Conservation (phyloP, 306 rosid genomes). For the Rubus idaeus region DNA sequence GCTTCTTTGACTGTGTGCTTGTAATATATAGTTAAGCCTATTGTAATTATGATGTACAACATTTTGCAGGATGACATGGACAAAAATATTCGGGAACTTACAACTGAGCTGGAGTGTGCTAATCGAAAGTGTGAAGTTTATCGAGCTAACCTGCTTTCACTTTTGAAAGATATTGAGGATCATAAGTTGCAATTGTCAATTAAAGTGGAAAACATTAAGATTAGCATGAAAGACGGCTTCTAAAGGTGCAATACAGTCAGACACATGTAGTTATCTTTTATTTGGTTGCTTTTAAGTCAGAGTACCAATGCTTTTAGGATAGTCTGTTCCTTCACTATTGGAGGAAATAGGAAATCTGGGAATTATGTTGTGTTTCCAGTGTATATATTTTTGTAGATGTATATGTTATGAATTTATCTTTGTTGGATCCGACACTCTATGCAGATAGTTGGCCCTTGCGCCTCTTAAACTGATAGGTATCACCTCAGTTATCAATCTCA, state of each 20-base stretch:
- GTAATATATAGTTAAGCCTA: background rate
- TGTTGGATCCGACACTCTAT: background rate
- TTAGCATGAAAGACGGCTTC: conserved; percentile 83
- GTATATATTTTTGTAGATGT: conserved; percentile 11
- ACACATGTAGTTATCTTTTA: conserved; percentile 25
- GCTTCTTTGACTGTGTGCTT: background rate
- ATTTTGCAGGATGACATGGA: conserved; percentile 85
- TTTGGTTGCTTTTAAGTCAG: conserved; percentile 11
- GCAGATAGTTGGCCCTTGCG: conserved; percentile 16
- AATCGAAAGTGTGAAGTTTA: conserved; percentile 87
- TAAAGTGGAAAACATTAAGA: conserved; percentile 93
- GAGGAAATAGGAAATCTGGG: conserved; percentile 11
- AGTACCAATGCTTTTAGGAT: conserved; percentile 25
- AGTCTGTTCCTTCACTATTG: conserved; percentile 18
- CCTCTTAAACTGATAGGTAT: background rate
- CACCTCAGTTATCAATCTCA: background rate
- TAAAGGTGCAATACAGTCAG: conserved; percentile 45
- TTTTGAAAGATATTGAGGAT: conserved; percentile 96
- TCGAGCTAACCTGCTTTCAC: conserved; percentile 89
- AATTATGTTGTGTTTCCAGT: background rate
- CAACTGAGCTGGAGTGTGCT: conserved; percentile 67
- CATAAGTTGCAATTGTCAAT: conserved; percentile 87
- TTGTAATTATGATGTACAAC: background rate
- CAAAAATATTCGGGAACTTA: conserved; percentile 66
- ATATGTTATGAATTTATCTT: background rate